Conservation (phyloP, 306 rosid genomes). For the Lithocarpus polystachyus region DNA sequence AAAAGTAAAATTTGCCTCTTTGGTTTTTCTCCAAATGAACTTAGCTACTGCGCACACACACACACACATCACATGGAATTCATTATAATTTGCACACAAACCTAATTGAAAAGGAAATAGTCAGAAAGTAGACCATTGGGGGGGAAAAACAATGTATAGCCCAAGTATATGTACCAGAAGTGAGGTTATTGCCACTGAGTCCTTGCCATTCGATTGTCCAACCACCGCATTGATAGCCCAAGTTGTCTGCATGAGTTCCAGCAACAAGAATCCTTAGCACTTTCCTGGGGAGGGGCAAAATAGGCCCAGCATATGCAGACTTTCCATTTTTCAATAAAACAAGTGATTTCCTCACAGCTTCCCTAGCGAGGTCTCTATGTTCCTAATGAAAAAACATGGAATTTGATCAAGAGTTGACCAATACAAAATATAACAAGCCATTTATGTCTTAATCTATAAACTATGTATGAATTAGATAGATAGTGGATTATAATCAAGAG, state of each 20-base stretch:
- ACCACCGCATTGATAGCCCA: constrained; percentile 6
- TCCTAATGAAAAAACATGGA: background rate
- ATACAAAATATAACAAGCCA: background rate
- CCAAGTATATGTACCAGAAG: background rate
- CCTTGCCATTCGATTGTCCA: constrained; percentile 9
- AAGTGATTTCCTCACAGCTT: constrained; percentile 11
- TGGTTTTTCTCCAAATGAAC: background rate
- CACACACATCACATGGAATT: background rate
- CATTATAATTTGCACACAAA: no score
- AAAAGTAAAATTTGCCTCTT: no score
- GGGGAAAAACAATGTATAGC: background rate
- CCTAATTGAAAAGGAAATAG: no score
- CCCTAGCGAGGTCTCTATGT: background rate
- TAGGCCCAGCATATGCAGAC: background rate
- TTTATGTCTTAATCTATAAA: background rate
- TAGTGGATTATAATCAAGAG: no score
- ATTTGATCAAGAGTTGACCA: background rate
- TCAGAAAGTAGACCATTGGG: no score
- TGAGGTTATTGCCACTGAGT: background rate
- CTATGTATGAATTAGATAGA: background rate
- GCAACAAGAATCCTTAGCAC: constrained; percentile 5
- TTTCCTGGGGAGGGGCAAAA: background rate
- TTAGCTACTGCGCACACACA: background rate
- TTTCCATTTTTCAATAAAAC: constrained; percentile 1
- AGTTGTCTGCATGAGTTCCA: constrained; percentile 5